Conservation (phyloP, 2,329 filamentous ascomycete genomes). For the Pyrenochaeta sp. region DNA sequence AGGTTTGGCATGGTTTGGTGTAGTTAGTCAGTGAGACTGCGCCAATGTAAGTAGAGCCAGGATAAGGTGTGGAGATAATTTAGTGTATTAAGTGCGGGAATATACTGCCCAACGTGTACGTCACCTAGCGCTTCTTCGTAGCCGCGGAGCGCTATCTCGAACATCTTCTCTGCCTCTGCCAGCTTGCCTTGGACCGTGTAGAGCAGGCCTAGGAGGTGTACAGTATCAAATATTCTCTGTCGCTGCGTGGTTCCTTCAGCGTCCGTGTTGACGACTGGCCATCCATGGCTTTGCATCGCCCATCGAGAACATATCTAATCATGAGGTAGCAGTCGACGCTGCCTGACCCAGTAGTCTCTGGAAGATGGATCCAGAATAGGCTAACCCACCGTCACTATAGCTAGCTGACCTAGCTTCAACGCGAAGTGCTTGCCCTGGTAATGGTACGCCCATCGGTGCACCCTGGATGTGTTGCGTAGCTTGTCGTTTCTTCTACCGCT, state of each 20-base stretch:
- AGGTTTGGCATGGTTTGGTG: constrained; percentile 49
- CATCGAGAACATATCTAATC: constrained; percentile 11
- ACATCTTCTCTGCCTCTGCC: constrained; percentile 21
- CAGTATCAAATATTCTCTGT: no score
- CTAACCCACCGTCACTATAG: constrained; percentile 17
- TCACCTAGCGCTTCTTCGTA: constrained; percentile 14
- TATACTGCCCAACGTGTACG: background rate
- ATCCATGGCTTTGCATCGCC: constrained; percentile 7
- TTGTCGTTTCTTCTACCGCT: constrained; percentile 12
- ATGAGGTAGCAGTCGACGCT: constrained; percentile 30
- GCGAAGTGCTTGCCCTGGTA: constrained; percentile 17
- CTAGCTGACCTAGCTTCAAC: constrained; percentile 13
- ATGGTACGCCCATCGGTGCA: constrained; percentile 24
- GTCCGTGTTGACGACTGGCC: no score
- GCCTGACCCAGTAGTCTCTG: constrained; percentile 12
- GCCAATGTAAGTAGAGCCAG: no score
- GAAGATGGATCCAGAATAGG: constrained; percentile 12
- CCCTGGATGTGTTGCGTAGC: constrained; percentile 26
- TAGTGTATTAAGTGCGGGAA: background rate
- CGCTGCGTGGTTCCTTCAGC: no score
- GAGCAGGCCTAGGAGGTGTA: constrained; percentile 20
- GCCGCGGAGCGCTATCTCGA: constrained; percentile 7
- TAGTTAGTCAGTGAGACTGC: constrained; percentile 31
- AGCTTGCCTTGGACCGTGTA: constrained; percentile 22
- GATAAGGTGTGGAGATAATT: no score